phyloP scores from a whole-genome alignment of 306 rosid genomes.

The Gynostemma pentaphyllum region DNA sequence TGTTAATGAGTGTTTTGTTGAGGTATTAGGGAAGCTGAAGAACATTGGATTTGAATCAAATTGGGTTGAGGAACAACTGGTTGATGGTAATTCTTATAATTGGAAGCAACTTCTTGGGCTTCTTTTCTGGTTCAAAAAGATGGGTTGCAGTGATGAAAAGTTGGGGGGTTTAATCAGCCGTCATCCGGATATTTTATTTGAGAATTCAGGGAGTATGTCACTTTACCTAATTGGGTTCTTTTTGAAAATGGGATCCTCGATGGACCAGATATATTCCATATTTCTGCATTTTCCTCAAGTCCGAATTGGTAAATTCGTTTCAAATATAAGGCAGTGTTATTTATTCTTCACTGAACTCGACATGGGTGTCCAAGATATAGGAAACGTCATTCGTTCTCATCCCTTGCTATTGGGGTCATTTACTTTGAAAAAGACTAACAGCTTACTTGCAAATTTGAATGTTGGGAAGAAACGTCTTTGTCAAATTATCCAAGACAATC shows the following conservation, averaged over 20 bases:
- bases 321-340: constrained; percentile 41
- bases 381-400: constrained; percentile 37
- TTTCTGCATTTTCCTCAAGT: constrained; percentile 47
- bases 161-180: constrained; percentile 23
- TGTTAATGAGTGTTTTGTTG: constrained; percentile 27
- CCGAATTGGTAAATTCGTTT: constrained; percentile 28
- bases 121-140: constrained; percentile 29
- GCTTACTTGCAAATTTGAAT: constrained; percentile 35
- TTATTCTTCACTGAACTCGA: constrained; percentile 39
- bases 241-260: constrained; percentile 42
- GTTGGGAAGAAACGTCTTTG: constrained; percentile 54
- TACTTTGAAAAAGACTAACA: constrained; percentile 38
- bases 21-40: constrained; percentile 40
- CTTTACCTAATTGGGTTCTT: constrained; percentile 42
- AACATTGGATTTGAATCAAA: constrained; percentile 27
- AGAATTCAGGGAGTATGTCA: constrained; percentile 48
- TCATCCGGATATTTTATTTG: constrained; percentile 43
- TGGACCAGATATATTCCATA: constrained; percentile 28
- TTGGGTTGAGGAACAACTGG: constrained; percentile 37
- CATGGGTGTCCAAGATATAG: constrained; percentile 44
- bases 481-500: constrained; percentile 41
- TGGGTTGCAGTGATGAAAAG: constrained; percentile 27
- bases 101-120: constrained; percentile 48
- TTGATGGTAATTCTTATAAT: constrained; percentile 27
- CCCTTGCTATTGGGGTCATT: constrained; percentile 41